A percentile compares a stretch with the other conserved stretches of the same genome.
Conservation (phyloP, 176 grass and related monocot genomes). For the Tillandsia leiboldiana region DNA sequence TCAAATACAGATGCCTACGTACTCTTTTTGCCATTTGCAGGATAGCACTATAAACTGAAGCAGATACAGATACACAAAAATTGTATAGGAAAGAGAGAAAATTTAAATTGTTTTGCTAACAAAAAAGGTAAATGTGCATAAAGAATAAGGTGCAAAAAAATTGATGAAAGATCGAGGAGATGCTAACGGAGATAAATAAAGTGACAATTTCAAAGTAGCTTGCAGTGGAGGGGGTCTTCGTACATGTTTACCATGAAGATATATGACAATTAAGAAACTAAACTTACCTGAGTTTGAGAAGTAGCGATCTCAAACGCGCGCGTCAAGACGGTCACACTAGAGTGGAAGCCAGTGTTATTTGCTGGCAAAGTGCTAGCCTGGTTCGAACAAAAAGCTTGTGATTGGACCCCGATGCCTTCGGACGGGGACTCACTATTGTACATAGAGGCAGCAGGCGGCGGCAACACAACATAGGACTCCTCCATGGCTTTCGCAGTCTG, state of each 20-base stretch:
- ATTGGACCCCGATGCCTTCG: constrained; percentile 41
- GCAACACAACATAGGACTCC: constrained; percentile 88
- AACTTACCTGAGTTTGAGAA: constrained; percentile 77
- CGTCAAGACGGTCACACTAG: constrained; percentile 74
- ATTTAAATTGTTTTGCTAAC: neutral
- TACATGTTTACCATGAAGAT: neutral
- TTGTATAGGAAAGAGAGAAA: neutral
- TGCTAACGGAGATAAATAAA: too few relatives aligned
- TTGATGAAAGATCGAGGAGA: too few relatives aligned
- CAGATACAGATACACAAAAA: neutral
- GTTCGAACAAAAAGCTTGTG: constrained; percentile 17
- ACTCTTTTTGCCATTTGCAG: too few relatives aligned
- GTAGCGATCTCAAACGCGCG: constrained; percentile 91
- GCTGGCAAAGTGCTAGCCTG: constrained; percentile 30
- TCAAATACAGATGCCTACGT: too few relatives aligned
- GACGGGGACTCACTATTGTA: constrained; percentile 40
- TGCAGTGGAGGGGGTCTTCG: neutral
- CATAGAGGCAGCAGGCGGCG: constrained; percentile 76
- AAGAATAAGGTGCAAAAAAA: too few relatives aligned
- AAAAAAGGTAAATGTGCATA: too few relatives aligned
- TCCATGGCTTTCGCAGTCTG: constrained; percentile 73
- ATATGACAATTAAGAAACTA: neutral
- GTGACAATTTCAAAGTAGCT: too few relatives aligned
- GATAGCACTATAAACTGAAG: neutral
- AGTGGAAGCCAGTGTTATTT: constrained; percentile 79